phyloP scores from a whole-genome alignment of 805 yeast species.

The Saturnispora quitensis region DNA sequence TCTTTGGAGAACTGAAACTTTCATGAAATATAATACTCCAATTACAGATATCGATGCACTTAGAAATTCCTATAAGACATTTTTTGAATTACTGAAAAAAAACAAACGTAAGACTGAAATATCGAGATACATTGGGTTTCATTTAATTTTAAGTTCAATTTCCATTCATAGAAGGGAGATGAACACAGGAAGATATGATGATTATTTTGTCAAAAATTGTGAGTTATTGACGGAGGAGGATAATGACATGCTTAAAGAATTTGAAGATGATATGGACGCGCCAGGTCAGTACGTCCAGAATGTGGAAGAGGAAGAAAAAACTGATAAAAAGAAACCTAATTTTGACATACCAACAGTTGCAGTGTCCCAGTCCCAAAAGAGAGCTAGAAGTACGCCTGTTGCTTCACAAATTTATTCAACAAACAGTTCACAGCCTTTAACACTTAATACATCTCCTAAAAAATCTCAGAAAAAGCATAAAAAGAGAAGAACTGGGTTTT shows the following conservation, averaged over 20 bases:
- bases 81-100: background rate
- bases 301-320: constrained; percentile 5
- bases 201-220: background rate
- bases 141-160: constrained; percentile 7
- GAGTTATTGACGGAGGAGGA: constrained; percentile 7
- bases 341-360: background rate
- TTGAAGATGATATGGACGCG: constrained; percentile 12
- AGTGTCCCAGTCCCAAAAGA: constrained; percentile 2
- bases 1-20: constrained; percentile 1
- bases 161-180: constrained; percentile 3
- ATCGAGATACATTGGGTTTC: constrained; percentile 5
- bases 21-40: constrained; percentile 1
- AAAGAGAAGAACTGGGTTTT: constrained; percentile 2
- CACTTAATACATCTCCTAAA: background rate
- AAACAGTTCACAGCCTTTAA: constrained; percentile 4
- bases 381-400: background rate
- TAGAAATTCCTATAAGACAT: background rate
- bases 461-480: constrained; percentile 4
- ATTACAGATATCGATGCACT: constrained; percentile 1
- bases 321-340: background rate
- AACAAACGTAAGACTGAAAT: background rate
- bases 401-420: constrained; percentile 4
- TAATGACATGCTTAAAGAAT: constrained; percentile 5
- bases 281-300: constrained; percentile 6
- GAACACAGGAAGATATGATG: background rate